phyloP scores from a whole-genome alignment of 805 yeast genomes.

The Yarrowia yakushimensis region DNA sequence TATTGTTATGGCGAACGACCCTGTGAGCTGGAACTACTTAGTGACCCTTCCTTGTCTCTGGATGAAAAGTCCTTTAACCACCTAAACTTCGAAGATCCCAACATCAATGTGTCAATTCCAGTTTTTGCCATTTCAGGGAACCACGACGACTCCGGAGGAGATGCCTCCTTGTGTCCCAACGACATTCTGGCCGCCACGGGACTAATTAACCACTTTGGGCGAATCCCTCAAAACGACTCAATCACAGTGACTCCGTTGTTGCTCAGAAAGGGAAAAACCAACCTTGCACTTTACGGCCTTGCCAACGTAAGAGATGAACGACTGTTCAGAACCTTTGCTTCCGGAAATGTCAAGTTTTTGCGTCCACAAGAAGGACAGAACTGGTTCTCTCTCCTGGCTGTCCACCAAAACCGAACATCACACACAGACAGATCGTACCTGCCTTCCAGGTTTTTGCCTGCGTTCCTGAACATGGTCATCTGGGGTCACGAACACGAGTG shows the following conservation, averaged over 20 bases:
- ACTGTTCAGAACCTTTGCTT: slow-evolving; percentile 73
- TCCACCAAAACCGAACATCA: slow-evolving; percentile 87
- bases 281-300: slow-evolving; percentile 82
- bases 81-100: slow-evolving; percentile 87
- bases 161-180: slow-evolving; percentile 68
- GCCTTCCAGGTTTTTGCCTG: slow-evolving; percentile 90
- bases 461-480: slow-evolving; percentile 72
- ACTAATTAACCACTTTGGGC: slow-evolving; percentile 83
- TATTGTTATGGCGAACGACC: slow-evolving; percentile 84
- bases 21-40: slow-evolving; percentile 73
- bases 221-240: slow-evolving; percentile 68
- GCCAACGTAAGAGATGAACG: slow-evolving; percentile 89
- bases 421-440: slow-evolving; percentile 77
- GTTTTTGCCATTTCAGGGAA: slow-evolving; percentile 92
- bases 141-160: slow-evolving; percentile 95
- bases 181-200: slow-evolving; percentile 82
- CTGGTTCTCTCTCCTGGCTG: slow-evolving; percentile 82
- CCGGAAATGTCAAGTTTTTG: slow-evolving; percentile 72
- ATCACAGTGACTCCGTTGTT: slow-evolving; percentile 73
- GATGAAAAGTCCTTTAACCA: slow-evolving; percentile 45
- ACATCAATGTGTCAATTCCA: slow-evolving; percentile 83
- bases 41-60: slow-evolving; percentile 67
- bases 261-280: slow-evolving; percentile 76
- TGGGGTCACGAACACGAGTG: slow-evolving; percentile 99
- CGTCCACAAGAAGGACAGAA: slow-evolving; percentile 56